Evolutionary conservation across 768 basidiomycete species (phyloP).

Genomic region (Atractiella rhizophila): DNA sequence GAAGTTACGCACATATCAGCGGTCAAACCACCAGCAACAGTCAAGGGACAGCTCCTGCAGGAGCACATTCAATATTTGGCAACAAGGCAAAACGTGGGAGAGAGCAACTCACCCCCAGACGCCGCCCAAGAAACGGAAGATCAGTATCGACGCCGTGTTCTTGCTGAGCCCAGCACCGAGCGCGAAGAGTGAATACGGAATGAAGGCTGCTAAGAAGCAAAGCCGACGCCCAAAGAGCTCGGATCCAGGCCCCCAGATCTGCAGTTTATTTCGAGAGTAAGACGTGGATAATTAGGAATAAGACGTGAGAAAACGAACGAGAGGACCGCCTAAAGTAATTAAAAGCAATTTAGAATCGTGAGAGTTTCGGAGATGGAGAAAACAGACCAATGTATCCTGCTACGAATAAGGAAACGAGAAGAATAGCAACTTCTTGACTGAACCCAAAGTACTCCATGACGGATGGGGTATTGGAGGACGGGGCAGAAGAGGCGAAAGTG

Average conservation of each 20-base stretch:
- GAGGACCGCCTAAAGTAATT: no score
- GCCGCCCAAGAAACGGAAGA: constrained; percentile 13
- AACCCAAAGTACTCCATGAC: constrained; percentile 12
- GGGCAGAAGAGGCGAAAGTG: constrained; percentile 16
- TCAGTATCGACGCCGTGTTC: constrained; percentile 6
- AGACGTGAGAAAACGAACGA: no score
- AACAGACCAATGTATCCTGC: no score
- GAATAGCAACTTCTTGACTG: constrained; percentile 12
- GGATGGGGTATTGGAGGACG: constrained; percentile 6
- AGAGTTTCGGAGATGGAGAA: no score
- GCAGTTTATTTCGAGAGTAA: no score
- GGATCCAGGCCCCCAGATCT: no score
- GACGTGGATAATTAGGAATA: no score
- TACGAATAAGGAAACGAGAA: constrained; percentile 15
- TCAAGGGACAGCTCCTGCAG: no score
- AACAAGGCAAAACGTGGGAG: no score
- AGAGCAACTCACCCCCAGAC: constrained; percentile 9
- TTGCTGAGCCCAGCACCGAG: constrained; percentile 8
- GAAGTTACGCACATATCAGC: constrained; percentile 10
- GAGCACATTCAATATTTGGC: no score
- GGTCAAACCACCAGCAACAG: constrained; percentile 9
- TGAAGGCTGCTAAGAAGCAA: constrained; percentile 6
- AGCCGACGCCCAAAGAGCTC: constrained; percentile 9
- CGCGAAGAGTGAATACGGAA: constrained; percentile 7
- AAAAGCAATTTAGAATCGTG: no score